Conservation (phyloP, 192 early-diverging fungal species). For the Coemansia sp. region DNA sequence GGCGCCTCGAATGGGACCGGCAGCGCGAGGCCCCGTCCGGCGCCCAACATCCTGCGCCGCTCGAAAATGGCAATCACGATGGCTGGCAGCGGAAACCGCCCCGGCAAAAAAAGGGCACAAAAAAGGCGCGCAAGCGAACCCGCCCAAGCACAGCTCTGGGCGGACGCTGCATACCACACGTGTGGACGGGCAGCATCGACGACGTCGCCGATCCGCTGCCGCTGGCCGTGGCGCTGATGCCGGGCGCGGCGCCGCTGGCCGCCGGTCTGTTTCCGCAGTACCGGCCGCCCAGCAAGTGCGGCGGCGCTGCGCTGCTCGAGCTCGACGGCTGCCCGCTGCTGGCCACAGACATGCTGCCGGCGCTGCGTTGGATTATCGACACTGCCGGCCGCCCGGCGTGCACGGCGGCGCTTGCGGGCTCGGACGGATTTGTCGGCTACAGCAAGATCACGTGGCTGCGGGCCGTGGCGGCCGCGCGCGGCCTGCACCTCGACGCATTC, state of each 20-base stretch:
- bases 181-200: conserved; percentile 17
- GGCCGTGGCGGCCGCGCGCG: not conserved
- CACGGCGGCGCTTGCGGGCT: not conserved
- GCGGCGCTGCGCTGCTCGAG: not conserved
- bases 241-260: conserved; percentile 1
- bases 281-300: not conserved
- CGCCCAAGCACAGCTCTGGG: not conserved
- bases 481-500: not conserved
- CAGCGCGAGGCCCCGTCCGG: not conserved
- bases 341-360: conserved; percentile 1
- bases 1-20: conserved; percentile 22
- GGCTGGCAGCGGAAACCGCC: no score
- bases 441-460: not conserved
- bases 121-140: not conserved
- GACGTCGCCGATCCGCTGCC: not conserved
- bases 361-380: not conserved
- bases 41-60: not conserved
- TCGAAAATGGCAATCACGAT: not conserved
- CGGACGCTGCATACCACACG: conserved; percentile 13
- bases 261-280: not conserved
- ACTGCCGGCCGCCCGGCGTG: not conserved
- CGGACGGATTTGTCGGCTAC: not conserved
- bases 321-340: conserved; percentile 9
- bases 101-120: no score
- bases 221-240: conserved; percentile 1